phyloP scores from a whole-genome alignment of 345 rosid species.

The Populus nigra region DNA sequence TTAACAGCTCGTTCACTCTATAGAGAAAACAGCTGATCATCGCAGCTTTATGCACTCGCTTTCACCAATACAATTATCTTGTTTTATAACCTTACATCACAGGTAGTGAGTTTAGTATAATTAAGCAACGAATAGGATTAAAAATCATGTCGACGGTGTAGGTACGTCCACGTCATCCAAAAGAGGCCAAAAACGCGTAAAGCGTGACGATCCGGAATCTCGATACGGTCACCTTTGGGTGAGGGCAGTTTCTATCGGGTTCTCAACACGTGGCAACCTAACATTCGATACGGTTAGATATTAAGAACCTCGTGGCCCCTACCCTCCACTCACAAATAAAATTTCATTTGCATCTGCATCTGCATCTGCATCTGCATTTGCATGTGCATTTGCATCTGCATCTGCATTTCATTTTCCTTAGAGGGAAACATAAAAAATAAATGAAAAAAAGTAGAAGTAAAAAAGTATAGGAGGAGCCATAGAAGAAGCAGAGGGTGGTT shows the following conservation, averaged over 20 bases:
- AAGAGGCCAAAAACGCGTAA: conserved; percentile 41
- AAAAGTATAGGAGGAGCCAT: conserved; percentile 16
- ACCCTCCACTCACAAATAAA: neutral
- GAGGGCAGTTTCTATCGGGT: conserved; percentile 12
- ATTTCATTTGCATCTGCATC: conserved; percentile 16
- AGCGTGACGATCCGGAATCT: conserved; percentile 48
- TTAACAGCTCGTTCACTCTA: neutral
- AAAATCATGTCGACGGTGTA: conserved; percentile 42
- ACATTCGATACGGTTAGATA: conserved; percentile 16
- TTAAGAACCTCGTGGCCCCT: conserved; percentile 22
- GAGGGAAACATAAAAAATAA: conserved; percentile 16
- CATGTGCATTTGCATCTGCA: neutral
- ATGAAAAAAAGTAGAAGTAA: neutral
- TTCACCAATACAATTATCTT: neutral
- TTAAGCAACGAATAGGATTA: neutral
- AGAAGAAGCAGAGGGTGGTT: conserved; percentile 10
- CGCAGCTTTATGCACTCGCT: no score
- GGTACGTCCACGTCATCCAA: conserved; percentile 54
- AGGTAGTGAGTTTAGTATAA: neutral
- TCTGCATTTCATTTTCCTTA: neutral
- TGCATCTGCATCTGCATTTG: neutral
- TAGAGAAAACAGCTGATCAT: neutral
- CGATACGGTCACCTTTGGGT: conserved; percentile 25
- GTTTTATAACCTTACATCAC: neutral
- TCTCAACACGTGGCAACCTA: conserved; percentile 25